A percentile compares a stretch with the other conserved stretches of the same genome.
phyloP scores from a whole-genome alignment of 768 basidiomycete genomes.

The Amanita pallidorosea region DNA sequence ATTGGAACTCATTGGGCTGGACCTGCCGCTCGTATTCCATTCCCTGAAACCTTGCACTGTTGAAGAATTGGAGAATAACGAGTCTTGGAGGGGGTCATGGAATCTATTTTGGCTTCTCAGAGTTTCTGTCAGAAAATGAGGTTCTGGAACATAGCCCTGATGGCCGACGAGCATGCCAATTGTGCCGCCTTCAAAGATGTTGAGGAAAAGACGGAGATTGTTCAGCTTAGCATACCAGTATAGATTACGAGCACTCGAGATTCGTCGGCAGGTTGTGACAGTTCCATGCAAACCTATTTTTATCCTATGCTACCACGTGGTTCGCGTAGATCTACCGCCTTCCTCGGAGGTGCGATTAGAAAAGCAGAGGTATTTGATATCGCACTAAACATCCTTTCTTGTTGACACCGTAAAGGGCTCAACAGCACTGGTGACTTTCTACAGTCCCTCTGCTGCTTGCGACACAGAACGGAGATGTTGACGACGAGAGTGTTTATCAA shows the following conservation, averaged over 20 bases:
- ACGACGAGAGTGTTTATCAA: too few species aligned
- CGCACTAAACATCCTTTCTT: not conserved
- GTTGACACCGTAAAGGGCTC: slow-evolving; percentile 25
- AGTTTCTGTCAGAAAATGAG: slow-evolving; percentile 79
- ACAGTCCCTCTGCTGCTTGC: too few species aligned
- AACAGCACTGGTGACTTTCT: slow-evolving; percentile 73
- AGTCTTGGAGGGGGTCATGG: slow-evolving; percentile 84
- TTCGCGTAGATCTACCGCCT: slow-evolving; percentile 10
- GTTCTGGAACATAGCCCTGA: slow-evolving; percentile 76
- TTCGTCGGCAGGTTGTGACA: slow-evolving; percentile 44
- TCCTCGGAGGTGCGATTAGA: slow-evolving; percentile 52
- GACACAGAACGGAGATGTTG: too few species aligned
- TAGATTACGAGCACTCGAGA: slow-evolving; percentile 81
- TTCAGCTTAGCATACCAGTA: slow-evolving; percentile 35
- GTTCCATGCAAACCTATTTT: slow-evolving; percentile 22
- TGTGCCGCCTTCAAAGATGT: slow-evolving; percentile 45
- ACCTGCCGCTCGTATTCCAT: slow-evolving; percentile 57
- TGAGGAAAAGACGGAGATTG: not conserved
- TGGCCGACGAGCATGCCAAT: slow-evolving; percentile 80
- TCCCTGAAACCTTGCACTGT: slow-evolving; percentile 73
- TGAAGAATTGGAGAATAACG: slow-evolving; percentile 70
- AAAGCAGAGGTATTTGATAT: slow-evolving; percentile 34
- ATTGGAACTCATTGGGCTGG: slow-evolving; percentile 27
- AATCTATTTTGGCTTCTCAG: slow-evolving; percentile 78
- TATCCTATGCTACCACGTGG: slow-evolving; percentile 13